Evolutionary conservation across 2,329 filamentous ascomycete genomes (phyloP), one percentile per base, ranked within the genome.

Genomic region (Phialophora expanda): DNA sequence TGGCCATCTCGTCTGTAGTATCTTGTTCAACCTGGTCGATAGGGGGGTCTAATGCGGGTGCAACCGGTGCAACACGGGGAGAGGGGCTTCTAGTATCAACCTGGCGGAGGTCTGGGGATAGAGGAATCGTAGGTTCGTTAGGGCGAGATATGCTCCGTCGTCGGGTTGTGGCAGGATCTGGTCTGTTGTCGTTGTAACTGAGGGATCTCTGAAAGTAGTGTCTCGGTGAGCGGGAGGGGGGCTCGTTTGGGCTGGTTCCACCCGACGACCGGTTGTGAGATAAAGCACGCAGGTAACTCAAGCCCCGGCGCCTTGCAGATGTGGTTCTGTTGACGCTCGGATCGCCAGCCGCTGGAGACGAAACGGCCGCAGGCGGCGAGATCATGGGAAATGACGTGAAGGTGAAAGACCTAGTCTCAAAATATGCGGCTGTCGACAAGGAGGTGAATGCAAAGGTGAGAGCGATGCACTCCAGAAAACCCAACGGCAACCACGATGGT

Each of bases 201-300:
- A 65, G 41, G 30, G 71, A 71, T 26, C 71, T 60, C 30, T 67
- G 66, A 55, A 73, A 73, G 41, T 70, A 73, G 24, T 69, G 66
- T 53, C 70, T 64, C n/a, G 71, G 71, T 44, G 71, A 71, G 4
- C 71, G 68, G 32, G 70, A 65, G 24, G 66, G 55, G 24, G 64
- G 55, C 41, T 73, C 71, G 57, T 66, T 66, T 12, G 68, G 65
- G 41, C 64, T 68, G 34, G 63, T 67, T 4, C 61, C 57, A 54
- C 62, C 62, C 34, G 70, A 71, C 2, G 69, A 64, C 48, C 69
- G 70, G 62, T 58, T 66, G 56, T 71, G 71, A 12, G 71, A 73
- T 34, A 73, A 59, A 48, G 64, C 64, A 64, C 71, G 71, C 50
- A 73, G 62, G 62, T 73, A 73, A 65, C 70, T 71, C 56, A 73